Evolutionary conservation across 805 yeast genomes (phyloP), one percentile per base, ranked within the genome.

Genomic region (Candida sakaeoensis): DNA sequence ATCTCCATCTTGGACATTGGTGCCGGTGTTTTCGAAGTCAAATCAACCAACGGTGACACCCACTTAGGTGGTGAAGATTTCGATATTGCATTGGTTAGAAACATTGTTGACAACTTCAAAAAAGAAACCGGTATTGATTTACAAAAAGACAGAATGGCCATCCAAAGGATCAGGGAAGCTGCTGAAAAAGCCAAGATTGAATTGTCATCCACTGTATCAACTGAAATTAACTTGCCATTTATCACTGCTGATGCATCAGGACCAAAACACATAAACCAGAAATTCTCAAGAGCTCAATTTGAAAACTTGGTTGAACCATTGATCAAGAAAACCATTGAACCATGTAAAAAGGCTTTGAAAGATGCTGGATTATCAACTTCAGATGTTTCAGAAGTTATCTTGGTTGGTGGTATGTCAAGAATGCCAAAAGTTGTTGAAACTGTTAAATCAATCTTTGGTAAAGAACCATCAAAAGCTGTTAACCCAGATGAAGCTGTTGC

Each of bases 21-120:
- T 72, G 88, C 89, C 63, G 97, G 97, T 77, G 97, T 89, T 52
- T 89, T 89, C 58, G 97, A 89, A 77, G 97, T 89, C 65, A 89
- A 89, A 75, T 87, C 96, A 48, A 89, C 97, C 61, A 90, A 90
- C 71, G 97, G 95, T 81, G 93, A 85, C 72, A 85, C 95, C 52
- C 95, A 85, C 71, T 73, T 85, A 61, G 95, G 95, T 73, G 95
- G 95, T 75, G 95, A 85, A 72, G 95, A 85, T 70, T 85, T 85
- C 65, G 95, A 85, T 69, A 90, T 89, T 59, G 74, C 84, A 51
- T 65, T 89, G 47, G 95, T 90, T 53, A 83, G 95, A 74, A 79
- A 80, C 69, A 79, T 90, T 43, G 82, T 89, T 40, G 80, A 80
- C 43, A 74, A 75, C 59, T 89, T 90, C 79, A 81, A 86, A 74